phyloP scores from a whole-genome alignment of 2,329 filamentous ascomycete genomes.

The Aspergillus ibericus region DNA sequence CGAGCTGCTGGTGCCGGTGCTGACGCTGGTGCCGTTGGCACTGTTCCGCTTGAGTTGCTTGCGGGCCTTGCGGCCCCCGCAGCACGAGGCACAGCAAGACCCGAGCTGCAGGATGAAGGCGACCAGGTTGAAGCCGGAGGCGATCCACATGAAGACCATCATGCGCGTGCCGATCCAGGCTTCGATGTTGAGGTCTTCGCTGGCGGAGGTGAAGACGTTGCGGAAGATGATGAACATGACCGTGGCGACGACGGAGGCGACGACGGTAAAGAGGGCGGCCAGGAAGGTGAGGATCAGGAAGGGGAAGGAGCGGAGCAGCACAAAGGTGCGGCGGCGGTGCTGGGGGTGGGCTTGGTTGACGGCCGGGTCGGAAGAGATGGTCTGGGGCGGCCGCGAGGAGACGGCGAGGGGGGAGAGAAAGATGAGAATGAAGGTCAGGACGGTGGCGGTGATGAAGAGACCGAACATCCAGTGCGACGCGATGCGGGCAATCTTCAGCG shows the following conservation, averaged over 20 bases:
- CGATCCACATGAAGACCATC: constrained; percentile 90
- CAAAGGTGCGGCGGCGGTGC: constrained; percentile 38
- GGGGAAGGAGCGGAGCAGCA: constrained; percentile 58
- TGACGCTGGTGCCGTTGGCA: background rate
- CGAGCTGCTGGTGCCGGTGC: constrained; percentile 15
- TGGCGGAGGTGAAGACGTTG: constrained; percentile 67
- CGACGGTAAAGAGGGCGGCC: constrained; percentile 65
- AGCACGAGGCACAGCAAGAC: constrained; percentile 69
- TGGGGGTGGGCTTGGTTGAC: constrained; percentile 29
- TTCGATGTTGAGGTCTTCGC: constrained; percentile 73
- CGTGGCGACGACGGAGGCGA: constrained; percentile 73
- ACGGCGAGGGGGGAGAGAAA: constrained; percentile 59
- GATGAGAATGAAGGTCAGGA: constrained; percentile 71
- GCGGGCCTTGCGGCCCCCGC: constrained; percentile 41
- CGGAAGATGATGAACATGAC: constrained; percentile 81
- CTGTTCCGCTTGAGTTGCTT: constrained; percentile 29
- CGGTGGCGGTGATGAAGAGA: constrained; percentile 72
- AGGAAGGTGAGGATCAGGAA: constrained; percentile 68
- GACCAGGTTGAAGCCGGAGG: constrained; percentile 64
- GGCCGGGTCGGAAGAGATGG: constrained; percentile 29
- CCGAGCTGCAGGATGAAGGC: constrained; percentile 73
- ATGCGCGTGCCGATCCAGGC: constrained; percentile 70
- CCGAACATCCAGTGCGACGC: constrained; percentile 86
- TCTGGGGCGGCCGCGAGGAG: constrained; percentile 40
- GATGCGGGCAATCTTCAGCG: constrained; percentile 71